phyloP scores from a whole-genome alignment of 257 asterid genomes.

The Buddleja alternifolia region DNA sequence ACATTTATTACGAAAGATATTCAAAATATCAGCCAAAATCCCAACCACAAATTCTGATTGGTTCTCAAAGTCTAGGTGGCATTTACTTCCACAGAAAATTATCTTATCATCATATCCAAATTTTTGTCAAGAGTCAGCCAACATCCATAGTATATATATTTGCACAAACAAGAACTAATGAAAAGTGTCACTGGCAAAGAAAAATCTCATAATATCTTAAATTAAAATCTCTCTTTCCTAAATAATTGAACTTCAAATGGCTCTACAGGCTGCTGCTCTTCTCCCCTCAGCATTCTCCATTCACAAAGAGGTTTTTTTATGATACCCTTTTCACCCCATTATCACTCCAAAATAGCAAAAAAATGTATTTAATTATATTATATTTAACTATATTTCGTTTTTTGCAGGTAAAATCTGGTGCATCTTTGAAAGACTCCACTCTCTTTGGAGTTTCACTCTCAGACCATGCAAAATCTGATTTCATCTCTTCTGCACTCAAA shows the following conservation, averaged over 20 bases:
- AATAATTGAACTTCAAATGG: constrained; percentile 41
- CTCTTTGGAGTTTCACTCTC: constrained; percentile 74
- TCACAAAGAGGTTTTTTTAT: constrained; percentile 61
- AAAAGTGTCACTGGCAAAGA: background rate
- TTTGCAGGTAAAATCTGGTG: constrained; percentile 61
- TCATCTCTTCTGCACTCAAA: constrained; percentile 47
- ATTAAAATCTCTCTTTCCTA: background rate
- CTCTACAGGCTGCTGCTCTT: constrained; percentile 62
- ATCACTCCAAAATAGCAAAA: no score
- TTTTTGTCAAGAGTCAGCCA: constrained; percentile 26
- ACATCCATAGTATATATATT: constrained; percentile 27
- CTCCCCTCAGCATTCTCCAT: constrained; percentile 52
- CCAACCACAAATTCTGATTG: constrained; percentile 46
- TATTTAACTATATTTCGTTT: no score
- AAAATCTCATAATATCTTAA: background rate
- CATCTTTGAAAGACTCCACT: constrained; percentile 59
- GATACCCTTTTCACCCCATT: background rate
- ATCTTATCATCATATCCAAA: constrained; percentile 59
- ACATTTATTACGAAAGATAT: no score
- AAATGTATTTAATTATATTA: no score
- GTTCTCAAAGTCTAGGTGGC: constrained; percentile 39
- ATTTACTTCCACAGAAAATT: constrained; percentile 36
- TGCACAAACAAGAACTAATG: background rate
- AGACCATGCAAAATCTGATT: constrained; percentile 57
- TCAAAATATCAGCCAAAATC: constrained; percentile 37